A percentile compares a stretch with the other conserved stretches of the same genome.
phyloP scores from a whole-genome alignment of 148 eudicot species.

The Chenopodium album region DNA sequence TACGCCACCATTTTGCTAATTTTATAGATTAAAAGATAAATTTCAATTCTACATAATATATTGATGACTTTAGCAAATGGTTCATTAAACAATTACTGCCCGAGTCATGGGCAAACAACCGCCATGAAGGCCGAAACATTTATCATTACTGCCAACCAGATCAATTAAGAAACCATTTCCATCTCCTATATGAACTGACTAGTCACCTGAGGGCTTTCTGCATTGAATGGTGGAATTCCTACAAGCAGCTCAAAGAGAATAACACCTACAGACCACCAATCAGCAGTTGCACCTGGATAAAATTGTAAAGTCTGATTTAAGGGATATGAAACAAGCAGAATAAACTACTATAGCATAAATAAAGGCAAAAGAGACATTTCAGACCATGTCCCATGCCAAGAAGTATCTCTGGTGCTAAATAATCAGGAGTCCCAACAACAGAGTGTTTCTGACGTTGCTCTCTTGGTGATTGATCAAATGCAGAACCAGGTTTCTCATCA shows the following conservation, averaged over 20 bases:
- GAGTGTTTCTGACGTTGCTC: slow-evolving; percentile 69
- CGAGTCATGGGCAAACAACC: neutral
- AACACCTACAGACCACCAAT: slow-evolving; percentile 99
- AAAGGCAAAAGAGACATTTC: slow-evolving; percentile 16
- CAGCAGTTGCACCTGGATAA: slow-evolving; percentile 82
- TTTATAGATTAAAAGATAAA: neutral
- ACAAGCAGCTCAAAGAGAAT: slow-evolving; percentile 95
- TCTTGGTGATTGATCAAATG: slow-evolving; percentile 30
- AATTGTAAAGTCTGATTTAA: slow-evolving; percentile 21
- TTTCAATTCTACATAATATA: neutral
- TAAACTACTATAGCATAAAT: neutral
- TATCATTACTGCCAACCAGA: neutral
- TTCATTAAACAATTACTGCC: neutral
- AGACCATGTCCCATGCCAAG: slow-evolving; percentile 98
- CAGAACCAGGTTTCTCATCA: slow-evolving; percentile 50
- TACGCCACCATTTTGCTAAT: neutral
- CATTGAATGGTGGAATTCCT: slow-evolving; percentile 97
- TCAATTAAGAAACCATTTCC: neutral
- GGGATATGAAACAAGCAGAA: slow-evolving; percentile 15
- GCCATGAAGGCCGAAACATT: neutral
- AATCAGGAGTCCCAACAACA: slow-evolving; percentile 98
- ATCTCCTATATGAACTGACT: neutral
- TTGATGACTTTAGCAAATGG: neutral
- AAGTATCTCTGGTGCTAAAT: slow-evolving; percentile 99
- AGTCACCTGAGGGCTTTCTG: slow-evolving; percentile 88